Base-by-base conservation (phyloP, 2,329 filamentous ascomycete genomes). In the Exophiala lecanii-corni region DNA sequence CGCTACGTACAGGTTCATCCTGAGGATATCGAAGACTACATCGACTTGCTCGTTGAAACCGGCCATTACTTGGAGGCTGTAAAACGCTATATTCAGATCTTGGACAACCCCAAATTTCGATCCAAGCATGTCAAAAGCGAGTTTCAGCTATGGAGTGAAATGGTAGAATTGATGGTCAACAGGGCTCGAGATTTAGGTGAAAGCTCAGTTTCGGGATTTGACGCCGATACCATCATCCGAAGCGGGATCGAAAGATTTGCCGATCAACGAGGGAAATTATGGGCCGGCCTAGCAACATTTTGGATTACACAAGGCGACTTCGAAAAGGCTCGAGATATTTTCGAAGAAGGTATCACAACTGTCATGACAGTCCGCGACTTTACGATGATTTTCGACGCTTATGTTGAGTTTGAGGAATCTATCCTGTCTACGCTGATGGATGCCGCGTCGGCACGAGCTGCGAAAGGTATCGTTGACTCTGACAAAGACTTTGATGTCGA, bases 361-460 rank as follows among this genome's bases (percentile, higher is more conserved):
- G 94, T 96, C 51, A 97, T 97, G 91, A 98, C 92, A 2, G 89
- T 98, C 33, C 83, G 92, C 43, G 92, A 98, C 67, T 98, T 98
- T 60, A 94, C 89, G 1, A 78, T 97, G 42, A 84, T 97, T 34
- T 98, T 98, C 57, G 92, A 98, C 64, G 86, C 89, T 0, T 98
- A 97, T 59, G 83, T 86, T 21, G 92, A 98, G 65, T 96, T 96
- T 50, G 92, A 98, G 64, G 94, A 98, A 67, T 91, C 89, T 0
- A 84, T 97, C 55, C 95, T 97, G 52, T 84, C 86, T 10, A 83
- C 83, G 36, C 73, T 97, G 56, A 94, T 98, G 82, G 89, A 97
- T 57, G 78, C 86, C 41, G 89, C 89, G 1, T 84, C 88, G 5
- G 68, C 71, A 36, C 82, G 89, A 32, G 81, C 87, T n/a, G 83